Evolutionary conservation across 2,329 filamentous ascomycete species (phyloP).

Genomic region (Drechslerella dactyloides): DNA sequence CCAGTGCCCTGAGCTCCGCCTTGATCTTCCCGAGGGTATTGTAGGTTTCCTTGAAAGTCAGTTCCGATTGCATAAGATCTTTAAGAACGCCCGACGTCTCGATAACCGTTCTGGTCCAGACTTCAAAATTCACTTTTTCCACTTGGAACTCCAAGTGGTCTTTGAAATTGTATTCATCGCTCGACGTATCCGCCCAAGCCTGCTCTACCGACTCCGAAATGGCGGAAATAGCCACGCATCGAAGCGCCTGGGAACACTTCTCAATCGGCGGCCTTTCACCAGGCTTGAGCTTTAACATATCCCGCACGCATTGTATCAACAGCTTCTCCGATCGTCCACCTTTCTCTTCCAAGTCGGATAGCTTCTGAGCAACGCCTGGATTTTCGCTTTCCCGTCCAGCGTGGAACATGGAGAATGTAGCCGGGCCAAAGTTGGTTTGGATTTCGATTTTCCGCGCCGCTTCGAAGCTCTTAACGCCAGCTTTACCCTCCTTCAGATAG

Average conservation of each 20-base stretch:
- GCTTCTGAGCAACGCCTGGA: conserved; percentile 5
- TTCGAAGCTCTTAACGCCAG: conserved; percentile 5
- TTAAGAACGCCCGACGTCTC: background rate
- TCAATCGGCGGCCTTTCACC: background rate
- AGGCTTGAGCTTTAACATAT: background rate
- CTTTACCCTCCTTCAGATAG: conserved; percentile 19
- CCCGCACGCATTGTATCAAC: background rate
- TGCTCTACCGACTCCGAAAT: background rate
- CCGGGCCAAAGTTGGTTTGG: background rate
- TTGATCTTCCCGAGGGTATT: background rate
- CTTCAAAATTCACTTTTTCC: background rate
- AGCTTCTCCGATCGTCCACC: conserved; percentile 1
- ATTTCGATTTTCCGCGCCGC: background rate
- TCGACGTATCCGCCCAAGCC: background rate
- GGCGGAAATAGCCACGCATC: background rate
- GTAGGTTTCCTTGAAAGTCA: background rate
- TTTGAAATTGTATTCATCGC: background rate
- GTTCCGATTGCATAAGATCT: background rate
- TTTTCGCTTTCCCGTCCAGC: background rate
- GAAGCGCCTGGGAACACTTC: conserved; percentile 4
- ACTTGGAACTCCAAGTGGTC: background rate
- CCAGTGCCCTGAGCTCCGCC: background rate
- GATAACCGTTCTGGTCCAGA: background rate
- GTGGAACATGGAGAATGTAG: conserved; percentile 3
- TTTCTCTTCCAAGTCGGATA: conserved; percentile 2